A percentile compares a stretch with the other conserved stretches of the same genome.
These are phyloP conservation scores for Vaccinium corymbosum DNA, from an alignment of 148 eudicot genomes.

Conservation along the genomic window DNA sequence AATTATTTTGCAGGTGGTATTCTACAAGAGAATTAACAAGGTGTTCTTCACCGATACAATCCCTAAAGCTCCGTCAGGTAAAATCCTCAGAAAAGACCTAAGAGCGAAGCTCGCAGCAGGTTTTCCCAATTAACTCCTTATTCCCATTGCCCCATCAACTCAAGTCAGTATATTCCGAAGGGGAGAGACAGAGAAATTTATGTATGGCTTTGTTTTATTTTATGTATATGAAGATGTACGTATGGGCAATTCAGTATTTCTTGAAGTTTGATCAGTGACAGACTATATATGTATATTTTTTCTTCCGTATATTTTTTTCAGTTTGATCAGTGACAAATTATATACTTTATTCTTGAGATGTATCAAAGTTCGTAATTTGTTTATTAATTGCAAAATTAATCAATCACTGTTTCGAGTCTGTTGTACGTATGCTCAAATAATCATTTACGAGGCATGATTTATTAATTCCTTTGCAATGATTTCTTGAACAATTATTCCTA, in stretches of 20 bases:
- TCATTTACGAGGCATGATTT: neutral
- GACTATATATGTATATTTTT: neutral
- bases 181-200: neutral
- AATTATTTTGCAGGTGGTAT: constrained; percentile 61
- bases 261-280: neutral
- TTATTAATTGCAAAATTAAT: neutral
- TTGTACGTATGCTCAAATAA: neutral
- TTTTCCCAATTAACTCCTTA: constrained; percentile 18
- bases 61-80: constrained; percentile 89
- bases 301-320: neutral
- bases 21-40: constrained; percentile 66
- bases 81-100: constrained; percentile 87
- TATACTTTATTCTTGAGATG: too few relatives aligned
- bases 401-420: neutral
- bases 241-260: neutral
- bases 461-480: neutral
- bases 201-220: neutral
- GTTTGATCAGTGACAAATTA: neutral
- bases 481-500: neutral
- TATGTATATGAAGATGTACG: neutral
- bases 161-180: neutral
- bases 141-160: neutral
- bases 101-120: constrained; percentile 77
- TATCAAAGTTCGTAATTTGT: too few relatives aligned
- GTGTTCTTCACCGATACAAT: constrained; percentile 75